Evolutionary conservation across 164 flowering plant species (phyloP).

Genomic region (Saururus chinensis): DNA sequence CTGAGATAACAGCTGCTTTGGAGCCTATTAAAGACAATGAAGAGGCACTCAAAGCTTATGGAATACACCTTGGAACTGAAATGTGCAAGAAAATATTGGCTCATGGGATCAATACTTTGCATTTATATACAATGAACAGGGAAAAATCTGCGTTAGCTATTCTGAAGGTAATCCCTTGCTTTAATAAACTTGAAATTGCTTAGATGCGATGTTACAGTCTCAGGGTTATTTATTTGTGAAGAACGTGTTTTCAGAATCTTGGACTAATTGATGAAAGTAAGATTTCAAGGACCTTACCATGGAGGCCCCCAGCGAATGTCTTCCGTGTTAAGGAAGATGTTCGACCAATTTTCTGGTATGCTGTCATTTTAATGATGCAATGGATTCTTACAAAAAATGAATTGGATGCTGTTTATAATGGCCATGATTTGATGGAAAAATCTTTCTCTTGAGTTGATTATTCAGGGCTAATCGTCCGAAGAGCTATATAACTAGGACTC

Average conservation of each 20-base stretch:
- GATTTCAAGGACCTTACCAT: conserved; percentile 74
- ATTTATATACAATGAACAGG: conserved; percentile 94
- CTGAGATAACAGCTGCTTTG: conserved; percentile 71
- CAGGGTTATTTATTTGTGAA: not conserved
- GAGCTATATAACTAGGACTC: conserved; percentile 76
- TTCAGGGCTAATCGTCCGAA: conserved; percentile 95
- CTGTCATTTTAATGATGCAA: not conserved
- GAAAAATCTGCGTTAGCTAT: conserved; percentile 91
- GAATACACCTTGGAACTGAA: conserved; percentile 94
- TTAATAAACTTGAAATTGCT: not conserved
- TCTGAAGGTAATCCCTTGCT: conserved; percentile 42
- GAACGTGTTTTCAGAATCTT: conserved; percentile 50
- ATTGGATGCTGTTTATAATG: no score
- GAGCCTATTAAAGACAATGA: conserved; percentile 97
- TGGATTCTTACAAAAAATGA: not conserved
- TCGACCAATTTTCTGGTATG: conserved; percentile 93
- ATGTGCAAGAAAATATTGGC: conserved; percentile 97
- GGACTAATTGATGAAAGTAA: conserved; percentile 84
- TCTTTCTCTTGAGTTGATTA: no score
- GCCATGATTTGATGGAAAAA: no score
- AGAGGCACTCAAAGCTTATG: conserved; percentile 86
- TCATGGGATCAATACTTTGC: conserved; percentile 76
- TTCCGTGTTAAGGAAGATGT: conserved; percentile 84
- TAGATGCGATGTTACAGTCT: not conserved
- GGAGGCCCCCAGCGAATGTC: conserved; percentile 86